A percentile compares a stretch with the other conserved stretches of the same genome.
phyloP scores from a whole-genome alignment of 2,329 filamentous ascomycete genomes.

The Pezicula rhizophila region DNA sequence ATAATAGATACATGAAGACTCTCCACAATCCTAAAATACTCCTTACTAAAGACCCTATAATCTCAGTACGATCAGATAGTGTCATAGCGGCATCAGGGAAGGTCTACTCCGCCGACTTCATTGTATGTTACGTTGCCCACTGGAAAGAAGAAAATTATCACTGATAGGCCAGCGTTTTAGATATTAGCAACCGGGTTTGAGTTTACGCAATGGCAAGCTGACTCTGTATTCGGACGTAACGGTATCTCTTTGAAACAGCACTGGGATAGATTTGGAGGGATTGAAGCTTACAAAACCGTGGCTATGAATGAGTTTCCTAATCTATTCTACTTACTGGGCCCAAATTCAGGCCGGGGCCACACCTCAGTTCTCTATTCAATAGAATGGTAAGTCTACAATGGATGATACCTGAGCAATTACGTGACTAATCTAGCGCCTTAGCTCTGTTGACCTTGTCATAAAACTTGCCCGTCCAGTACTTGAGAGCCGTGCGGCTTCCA shows the following conservation, averaged over 20 bases:
- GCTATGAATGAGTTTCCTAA: slow-evolving; percentile 22
- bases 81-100: background rate
- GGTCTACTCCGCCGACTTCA: background rate
- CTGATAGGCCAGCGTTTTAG: too few relatives aligned
- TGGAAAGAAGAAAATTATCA: too few relatives aligned
- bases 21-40: too few relatives aligned
- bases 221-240: slow-evolving; percentile 10
- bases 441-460: too few relatives aligned
- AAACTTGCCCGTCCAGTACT: too few relatives aligned
- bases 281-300: slow-evolving; percentile 16
- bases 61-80: too few relatives aligned
- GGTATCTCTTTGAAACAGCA: slow-evolving; percentile 11
- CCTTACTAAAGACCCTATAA: too few relatives aligned
- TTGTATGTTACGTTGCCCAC: too few relatives aligned
- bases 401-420: too few relatives aligned
- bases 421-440: too few relatives aligned
- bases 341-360: slow-evolving; percentile 9
- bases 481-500: too few relatives aligned
- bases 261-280: slow-evolving; percentile 16
- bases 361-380: slow-evolving; percentile 1
- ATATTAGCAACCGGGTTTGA: slow-evolving; percentile 18
- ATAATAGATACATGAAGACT: too few relatives aligned
- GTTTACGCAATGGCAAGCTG: slow-evolving; percentile 14
- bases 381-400: background rate
- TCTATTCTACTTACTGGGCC: slow-evolving; percentile 20